Conservation (phyloP, 306 rosid genomes). For the Malus asiatica region DNA sequence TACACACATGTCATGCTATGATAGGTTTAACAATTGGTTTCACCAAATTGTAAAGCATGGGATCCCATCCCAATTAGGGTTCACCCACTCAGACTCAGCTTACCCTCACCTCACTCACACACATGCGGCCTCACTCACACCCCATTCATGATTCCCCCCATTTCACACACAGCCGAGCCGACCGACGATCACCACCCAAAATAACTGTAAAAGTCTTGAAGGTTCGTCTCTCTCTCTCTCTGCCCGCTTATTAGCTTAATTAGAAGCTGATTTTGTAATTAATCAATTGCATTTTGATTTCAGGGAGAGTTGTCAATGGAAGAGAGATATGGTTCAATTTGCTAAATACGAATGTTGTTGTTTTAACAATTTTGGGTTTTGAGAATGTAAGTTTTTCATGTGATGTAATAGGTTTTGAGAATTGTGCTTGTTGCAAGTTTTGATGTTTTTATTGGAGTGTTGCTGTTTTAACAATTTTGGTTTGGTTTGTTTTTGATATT, state of each 20-base stretch:
- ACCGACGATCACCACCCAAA: too few relatives aligned
- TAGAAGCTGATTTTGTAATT: not conserved
- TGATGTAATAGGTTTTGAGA: not conserved
- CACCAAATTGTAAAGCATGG: too few relatives aligned
- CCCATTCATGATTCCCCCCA: too few relatives aligned
- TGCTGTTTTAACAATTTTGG: not conserved
- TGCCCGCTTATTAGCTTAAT: not conserved
- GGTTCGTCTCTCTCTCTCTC: conserved; percentile 20
- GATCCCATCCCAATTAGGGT: too few relatives aligned
- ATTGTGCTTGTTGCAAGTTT: not conserved
- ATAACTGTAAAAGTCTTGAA: conserved; percentile 22
- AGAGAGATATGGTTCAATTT: conserved; percentile 77
- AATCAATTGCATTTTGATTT: not conserved
- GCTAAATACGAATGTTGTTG: conserved; percentile 77
- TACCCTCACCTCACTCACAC: too few relatives aligned
- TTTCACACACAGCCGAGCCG: too few relatives aligned
- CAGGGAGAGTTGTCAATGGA: conserved; percentile 65
- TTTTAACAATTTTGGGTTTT: too few relatives aligned
- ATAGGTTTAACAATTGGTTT: too few relatives aligned
- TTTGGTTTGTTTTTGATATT: not conserved
- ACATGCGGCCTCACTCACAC: too few relatives aligned
- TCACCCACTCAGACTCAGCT: too few relatives aligned
- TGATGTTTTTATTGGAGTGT: not conserved
- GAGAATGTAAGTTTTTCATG: conserved; percentile 37
- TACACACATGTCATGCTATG: too few relatives aligned